Base-by-base conservation (phyloP, 1,284 basidiomycete genomes). In the Naganishia liquefaciens region DNA sequence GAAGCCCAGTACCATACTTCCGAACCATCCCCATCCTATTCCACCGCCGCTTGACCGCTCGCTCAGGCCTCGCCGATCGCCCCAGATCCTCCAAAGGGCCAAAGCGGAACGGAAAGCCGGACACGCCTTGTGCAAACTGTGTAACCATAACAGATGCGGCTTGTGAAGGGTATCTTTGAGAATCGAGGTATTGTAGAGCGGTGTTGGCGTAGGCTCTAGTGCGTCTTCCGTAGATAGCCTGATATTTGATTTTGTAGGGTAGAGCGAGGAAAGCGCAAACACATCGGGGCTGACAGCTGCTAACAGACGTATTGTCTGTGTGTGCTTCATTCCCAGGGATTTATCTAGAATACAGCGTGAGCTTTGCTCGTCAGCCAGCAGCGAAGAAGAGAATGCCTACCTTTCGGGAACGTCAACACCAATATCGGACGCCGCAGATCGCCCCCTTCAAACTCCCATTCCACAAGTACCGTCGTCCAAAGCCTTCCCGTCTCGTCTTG, bases 51-150 rank as follows among this genome's bases (percentile, higher is more conserved):
- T 81, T 68, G 87, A 88, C 64, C 84, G 74, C 74, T 43, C 77
- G 70, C 69, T 64, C 30, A 91, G 91, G 0, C 91, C 92, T 23
- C 93, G 84, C 74, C 94, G 90, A 62, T 88, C 88, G 1, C 91
- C 90, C 95, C 94, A 97, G 21, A 95, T 85, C 23, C 91, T 85
- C 62, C 97, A 84, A 11, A 97, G 81, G 1, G 88, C 82, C 21
- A 92, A 79, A 7, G 91, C 91, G 66, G 94, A 89, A 2, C 80
- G 77, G 73, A 91, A 92, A 0, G 86, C 84, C 0, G 88, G 83
- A 5, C 85, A 82, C 15, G 82, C 78, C 68, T 88, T 82, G 52
- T 87, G 83, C 19, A 90, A 78, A 0, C 81, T 75, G 76, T 95
- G 87, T 11, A 87, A 82, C 28, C 86, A 82, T 28, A 94, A 81